These are phyloP conservation scores for Dinochytrium kinnereticum DNA, from an alignment of 371 early-diverging fungal genomes.

Conservation along the genomic window DNA sequence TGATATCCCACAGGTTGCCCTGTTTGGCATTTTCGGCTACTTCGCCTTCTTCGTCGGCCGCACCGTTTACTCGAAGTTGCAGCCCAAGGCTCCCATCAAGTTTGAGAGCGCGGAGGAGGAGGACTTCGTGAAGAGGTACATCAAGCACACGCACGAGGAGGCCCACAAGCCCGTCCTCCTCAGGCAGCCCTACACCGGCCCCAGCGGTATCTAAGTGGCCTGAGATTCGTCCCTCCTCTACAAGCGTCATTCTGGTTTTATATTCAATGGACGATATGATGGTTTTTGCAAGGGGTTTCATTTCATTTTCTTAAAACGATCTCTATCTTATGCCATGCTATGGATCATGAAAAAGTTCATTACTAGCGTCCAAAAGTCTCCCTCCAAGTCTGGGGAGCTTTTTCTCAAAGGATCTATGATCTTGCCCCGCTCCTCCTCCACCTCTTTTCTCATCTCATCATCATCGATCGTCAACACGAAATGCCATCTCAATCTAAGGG, in stretches of 20 bases:
- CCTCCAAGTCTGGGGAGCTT: too few species aligned
- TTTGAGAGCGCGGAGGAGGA: conserved; percentile 49
- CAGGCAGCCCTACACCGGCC: conserved; percentile 40
- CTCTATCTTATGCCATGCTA: too few species aligned
- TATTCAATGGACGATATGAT: too few species aligned
- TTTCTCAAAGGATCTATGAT: too few species aligned
- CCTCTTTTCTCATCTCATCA: neutral
- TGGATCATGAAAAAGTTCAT: neutral
- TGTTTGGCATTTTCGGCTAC: conserved; percentile 42
- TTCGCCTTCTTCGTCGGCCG: conserved; percentile 33
- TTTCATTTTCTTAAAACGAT: too few species aligned
- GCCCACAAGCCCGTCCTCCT: conserved; percentile 47
- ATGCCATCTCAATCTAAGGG: neutral
- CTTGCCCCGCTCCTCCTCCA: neutral
- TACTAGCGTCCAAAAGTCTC: too few species aligned
- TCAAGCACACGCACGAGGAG: conserved; percentile 41
- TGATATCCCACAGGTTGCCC: conserved; percentile 33
- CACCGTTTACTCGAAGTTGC: conserved; percentile 33
- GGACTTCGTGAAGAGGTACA: conserved; percentile 48
- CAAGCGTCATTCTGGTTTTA: too few species aligned
- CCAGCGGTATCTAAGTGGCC: conserved; percentile 35
- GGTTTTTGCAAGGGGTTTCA: neutral
- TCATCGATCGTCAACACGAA: neutral
- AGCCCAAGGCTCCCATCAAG: conserved; percentile 41
- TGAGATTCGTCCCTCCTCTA: too few species aligned